Conservation (phyloP, 2,329 filamentous ascomycete genomes). For the Fusarium praegraminearum region DNA sequence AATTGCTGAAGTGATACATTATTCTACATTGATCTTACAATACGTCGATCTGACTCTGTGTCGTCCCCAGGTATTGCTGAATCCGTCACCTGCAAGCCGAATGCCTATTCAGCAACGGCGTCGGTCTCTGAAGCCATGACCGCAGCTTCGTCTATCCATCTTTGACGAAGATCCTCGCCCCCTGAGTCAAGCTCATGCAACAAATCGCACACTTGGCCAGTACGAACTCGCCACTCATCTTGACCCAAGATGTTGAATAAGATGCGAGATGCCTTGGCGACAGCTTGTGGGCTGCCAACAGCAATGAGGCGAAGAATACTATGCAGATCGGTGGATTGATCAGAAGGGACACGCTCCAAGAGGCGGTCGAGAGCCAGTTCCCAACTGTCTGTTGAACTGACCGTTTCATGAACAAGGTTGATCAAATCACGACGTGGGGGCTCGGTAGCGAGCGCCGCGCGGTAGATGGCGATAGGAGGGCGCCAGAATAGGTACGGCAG, state of each 20-base stretch:
- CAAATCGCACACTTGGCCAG: conserved; percentile 41
- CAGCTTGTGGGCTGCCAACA: conserved; percentile 48
- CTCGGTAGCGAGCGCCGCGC: conserved; percentile 39
- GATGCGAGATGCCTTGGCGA: conserved; percentile 47
- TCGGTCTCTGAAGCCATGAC: conserved; percentile 1
- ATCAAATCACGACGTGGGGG: conserved; percentile 27
- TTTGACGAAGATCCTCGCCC: conserved; percentile 22
- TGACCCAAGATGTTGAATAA: conserved; percentile 53
- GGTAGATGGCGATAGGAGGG: conserved; percentile 50
- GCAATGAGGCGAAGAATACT: conserved; percentile 50
- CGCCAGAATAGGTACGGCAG: conserved; percentile 57
- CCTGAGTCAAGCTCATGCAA: conserved; percentile 37
- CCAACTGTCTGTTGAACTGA: conserved; percentile 36
- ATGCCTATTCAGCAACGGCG: background rate
- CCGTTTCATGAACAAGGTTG: conserved; percentile 44
- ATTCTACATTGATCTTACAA: conserved; percentile 32
- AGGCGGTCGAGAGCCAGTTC: conserved; percentile 32
- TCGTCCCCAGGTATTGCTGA: background rate
- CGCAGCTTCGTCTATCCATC: conserved; percentile 29
- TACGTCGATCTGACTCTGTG: background rate
- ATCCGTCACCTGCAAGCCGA: no score
- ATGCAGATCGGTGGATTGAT: conserved; percentile 44
- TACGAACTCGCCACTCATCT: conserved; percentile 52
- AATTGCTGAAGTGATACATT: conserved; percentile 2
- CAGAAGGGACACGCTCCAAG: conserved; percentile 23